Conservation (phyloP, 495 filamentous ascomycete genomes). For the Aspergillus bertholletiae region DNA sequence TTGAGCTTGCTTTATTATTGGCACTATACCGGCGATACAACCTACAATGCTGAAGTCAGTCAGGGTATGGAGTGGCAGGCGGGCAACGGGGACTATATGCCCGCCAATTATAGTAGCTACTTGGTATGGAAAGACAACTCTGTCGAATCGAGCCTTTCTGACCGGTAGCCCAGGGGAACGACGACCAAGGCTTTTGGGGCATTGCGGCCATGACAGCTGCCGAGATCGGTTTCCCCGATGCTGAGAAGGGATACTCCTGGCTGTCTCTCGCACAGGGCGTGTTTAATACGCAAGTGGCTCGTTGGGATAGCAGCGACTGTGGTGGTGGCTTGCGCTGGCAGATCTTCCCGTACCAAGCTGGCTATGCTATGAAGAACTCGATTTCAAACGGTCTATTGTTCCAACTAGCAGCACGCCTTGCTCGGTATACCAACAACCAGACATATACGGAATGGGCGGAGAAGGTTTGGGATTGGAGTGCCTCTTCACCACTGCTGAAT, state of each 20-base stretch:
- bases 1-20: conserved; percentile 49
- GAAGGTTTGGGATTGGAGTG: conserved; percentile 65
- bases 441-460: conserved; percentile 66
- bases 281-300: conserved; percentile 65
- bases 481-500: conserved; percentile 48
- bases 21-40: conserved; percentile 53
- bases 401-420: conserved; percentile 64
- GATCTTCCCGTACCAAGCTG: conserved; percentile 48
- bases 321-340: conserved; percentile 56
- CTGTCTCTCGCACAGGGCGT: conserved; percentile 73
- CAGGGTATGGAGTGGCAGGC: conserved; percentile 49
- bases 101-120: conserved; percentile 37
- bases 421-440: conserved; percentile 59
- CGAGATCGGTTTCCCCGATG: conserved; percentile 46
- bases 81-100: conserved; percentile 48
- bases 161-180: conserved; percentile 42
- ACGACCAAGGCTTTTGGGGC: conserved; percentile 58
- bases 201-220: conserved; percentile 54
- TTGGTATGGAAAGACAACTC: conserved; percentile 18
- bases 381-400: conserved; percentile 69
- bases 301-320: conserved; percentile 49
- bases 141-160: not conserved
- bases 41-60: conserved; percentile 49
- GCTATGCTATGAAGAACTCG: conserved; percentile 65
- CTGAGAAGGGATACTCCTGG: conserved; percentile 56